These are phyloP conservation scores for Penicillium silybi DNA, from an alignment of 495 filamentous ascomycete genomes.

Conservation along the genomic window DNA sequence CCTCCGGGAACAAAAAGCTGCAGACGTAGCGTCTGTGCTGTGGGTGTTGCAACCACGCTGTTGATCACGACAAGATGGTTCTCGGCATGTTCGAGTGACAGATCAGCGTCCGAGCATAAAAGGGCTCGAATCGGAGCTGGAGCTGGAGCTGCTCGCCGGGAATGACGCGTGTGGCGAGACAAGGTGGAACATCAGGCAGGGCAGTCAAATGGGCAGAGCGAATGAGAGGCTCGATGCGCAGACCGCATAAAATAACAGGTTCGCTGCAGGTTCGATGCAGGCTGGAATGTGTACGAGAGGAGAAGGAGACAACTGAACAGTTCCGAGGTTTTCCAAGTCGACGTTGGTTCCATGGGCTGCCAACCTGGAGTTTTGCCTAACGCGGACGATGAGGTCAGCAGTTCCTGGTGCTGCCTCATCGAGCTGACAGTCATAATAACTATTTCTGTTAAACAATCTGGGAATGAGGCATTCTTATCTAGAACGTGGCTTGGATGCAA, in stretches of 20 bases:
- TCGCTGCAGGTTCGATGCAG: neutral
- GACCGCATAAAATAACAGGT: neutral
- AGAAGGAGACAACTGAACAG: neutral
- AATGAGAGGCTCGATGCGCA: neutral
- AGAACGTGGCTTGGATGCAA: neutral
- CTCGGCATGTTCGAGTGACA: conserved; percentile 8
- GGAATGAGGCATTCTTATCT: too few species aligned
- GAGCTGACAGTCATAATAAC: neutral
- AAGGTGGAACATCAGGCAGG: conserved; percentile 16
- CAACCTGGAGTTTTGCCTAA: conserved; percentile 3
- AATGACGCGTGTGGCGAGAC: conserved; percentile 28
- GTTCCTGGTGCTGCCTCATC: too few species aligned
- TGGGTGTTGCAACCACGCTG: conserved; percentile 6
- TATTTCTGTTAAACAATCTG: too few species aligned
- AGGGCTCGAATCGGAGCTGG: conserved; percentile 8
- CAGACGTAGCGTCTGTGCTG: neutral
- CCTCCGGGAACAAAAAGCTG: neutral
- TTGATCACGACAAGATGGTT: conserved; percentile 4
- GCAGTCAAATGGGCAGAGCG: neutral
- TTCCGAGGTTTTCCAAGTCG: neutral
- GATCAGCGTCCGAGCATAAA: conserved; percentile 4
- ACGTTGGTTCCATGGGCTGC: neutral
- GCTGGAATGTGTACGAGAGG: too few species aligned
- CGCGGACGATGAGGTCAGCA: conserved; percentile 19
- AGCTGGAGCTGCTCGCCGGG: conserved; percentile 9